Evolutionary conservation across 495 filamentous ascomycete genomes (phyloP).

Genomic region (Tetracladium setigerum): DNA sequence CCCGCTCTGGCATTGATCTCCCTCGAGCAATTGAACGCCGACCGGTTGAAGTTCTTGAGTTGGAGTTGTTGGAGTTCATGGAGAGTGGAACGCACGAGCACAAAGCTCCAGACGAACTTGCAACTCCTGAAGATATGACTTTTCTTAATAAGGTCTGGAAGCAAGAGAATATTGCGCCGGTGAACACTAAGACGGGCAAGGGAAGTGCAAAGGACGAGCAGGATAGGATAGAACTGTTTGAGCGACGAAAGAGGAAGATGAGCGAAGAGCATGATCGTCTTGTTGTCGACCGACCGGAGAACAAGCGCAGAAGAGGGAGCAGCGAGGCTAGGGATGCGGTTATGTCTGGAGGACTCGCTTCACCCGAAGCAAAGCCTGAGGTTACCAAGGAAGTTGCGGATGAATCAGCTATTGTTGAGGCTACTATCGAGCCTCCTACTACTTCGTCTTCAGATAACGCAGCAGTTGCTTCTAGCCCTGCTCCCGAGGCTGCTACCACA

Average conservation of each 20-base stretch:
- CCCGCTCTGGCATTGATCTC: conserved; percentile 74
- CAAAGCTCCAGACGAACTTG: conserved; percentile 68
- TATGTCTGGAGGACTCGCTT: conserved; percentile 45
- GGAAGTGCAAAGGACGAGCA: conserved; percentile 14
- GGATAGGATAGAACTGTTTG: conserved; percentile 34
- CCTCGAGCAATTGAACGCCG: conserved; percentile 77
- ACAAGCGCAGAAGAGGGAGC: conserved; percentile 24
- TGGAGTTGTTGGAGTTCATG: conserved; percentile 83
- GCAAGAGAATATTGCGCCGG: conserved; percentile 25
- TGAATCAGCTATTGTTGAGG: not conserved
- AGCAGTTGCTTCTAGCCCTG: not conserved
- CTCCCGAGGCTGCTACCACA: not conserved
- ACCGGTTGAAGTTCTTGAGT: conserved; percentile 62
- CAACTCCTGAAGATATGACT: conserved; percentile 59
- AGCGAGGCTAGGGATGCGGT: conserved; percentile 24
- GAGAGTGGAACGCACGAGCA: conserved; percentile 71
- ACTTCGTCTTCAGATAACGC: not conserved
- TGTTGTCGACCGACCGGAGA: conserved; percentile 20
- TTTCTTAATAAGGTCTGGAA: conserved; percentile 64
- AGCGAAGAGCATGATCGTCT: conserved; percentile 28
- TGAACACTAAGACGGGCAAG: not conserved
- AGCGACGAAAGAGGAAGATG: conserved; percentile 38
- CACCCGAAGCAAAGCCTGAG: not conserved
- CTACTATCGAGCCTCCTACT: not conserved
- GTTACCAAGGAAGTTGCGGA: not conserved